These are phyloP conservation scores for Pseudogymnoascus sp. DNA, from an alignment of 2,329 filamentous ascomycete species.

Conservation along the genomic window DNA sequence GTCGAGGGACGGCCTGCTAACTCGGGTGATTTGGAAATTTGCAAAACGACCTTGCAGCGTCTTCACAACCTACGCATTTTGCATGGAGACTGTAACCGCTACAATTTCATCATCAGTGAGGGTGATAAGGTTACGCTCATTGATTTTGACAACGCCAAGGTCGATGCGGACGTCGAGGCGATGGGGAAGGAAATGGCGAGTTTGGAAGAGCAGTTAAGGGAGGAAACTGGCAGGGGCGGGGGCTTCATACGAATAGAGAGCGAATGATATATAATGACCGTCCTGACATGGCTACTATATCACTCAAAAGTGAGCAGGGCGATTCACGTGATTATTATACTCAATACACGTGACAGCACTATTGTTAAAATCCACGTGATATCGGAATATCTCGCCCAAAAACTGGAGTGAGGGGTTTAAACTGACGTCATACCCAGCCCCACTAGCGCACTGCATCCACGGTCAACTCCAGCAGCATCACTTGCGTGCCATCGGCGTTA, in stretches of 20 bases:
- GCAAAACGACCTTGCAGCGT: slow-evolving; percentile 22
- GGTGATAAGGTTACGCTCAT: slow-evolving; percentile 24
- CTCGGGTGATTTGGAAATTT: slow-evolving; percentile 21
- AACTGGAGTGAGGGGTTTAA: neutral
- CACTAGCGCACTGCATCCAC: neutral
- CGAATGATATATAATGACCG: neutral
- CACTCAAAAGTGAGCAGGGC: neutral
- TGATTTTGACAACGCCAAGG: slow-evolving; percentile 24
- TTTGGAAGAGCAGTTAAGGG: neutral
- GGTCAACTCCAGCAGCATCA: neutral
- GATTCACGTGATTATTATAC: neutral
- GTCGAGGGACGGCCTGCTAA: slow-evolving; percentile 25
- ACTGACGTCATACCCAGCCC: neutral
- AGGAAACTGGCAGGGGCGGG: neutral
- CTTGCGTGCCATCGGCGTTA: neutral
- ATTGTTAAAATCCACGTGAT: neutral
- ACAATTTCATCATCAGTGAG: slow-evolving; percentile 30
- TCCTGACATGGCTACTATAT: neutral
- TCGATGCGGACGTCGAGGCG: neutral
- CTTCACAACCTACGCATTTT: slow-evolving; percentile 25
- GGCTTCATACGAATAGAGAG: neutral
- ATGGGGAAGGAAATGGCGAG: neutral
- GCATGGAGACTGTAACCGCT: slow-evolving; percentile 32
- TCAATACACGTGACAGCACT: neutral
- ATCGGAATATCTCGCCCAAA: neutral